Conservation (phyloP, 2,329 filamentous ascomycete species). For the Harringtonia lauricola region DNA sequence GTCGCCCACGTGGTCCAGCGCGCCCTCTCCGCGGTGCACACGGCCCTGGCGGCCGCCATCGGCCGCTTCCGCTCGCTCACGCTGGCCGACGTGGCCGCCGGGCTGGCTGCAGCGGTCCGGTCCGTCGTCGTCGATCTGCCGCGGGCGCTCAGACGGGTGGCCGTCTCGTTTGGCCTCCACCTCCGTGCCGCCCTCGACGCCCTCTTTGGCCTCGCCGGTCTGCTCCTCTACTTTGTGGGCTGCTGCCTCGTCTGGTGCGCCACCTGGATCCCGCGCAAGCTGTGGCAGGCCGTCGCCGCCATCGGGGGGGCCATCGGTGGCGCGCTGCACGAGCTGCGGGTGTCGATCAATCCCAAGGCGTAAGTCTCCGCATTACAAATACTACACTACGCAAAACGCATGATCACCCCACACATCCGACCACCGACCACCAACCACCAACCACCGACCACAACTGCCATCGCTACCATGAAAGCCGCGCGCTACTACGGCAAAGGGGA, state of each 20-base stretch:
- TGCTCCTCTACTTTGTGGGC: constrained; percentile 12
- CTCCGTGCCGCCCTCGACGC: too few relatives aligned
- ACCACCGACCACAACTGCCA: too few relatives aligned
- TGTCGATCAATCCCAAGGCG: constrained; percentile 5
- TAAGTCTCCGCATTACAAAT: too few relatives aligned
- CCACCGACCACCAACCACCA: too few relatives aligned
- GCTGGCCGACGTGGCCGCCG: constrained; percentile 27
- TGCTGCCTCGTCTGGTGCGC: neutral
- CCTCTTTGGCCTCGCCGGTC: constrained; percentile 19
- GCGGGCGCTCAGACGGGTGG: too few relatives aligned
- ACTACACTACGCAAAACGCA: too few relatives aligned
- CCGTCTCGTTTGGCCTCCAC: constrained; percentile 15
- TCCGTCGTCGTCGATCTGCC: constrained; percentile 17
- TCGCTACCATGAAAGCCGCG: neutral
- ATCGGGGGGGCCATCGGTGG: neutral
- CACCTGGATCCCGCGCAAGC: constrained; percentile 1
- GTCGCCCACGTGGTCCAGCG: constrained; percentile 15
- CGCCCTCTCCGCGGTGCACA: constrained; percentile 24
- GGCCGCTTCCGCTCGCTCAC: constrained; percentile 24
- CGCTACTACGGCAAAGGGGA: constrained; percentile 4
- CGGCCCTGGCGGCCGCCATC: constrained; percentile 20
- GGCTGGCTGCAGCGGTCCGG: constrained; percentile 17
- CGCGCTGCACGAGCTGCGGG: constrained; percentile 2
- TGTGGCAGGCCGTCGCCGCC: constrained; percentile 3
- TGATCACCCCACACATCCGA: too few relatives aligned